phyloP scores from a whole-genome alignment of 2,329 filamentous ascomycete genomes.

The Elsinoe batatas region DNA sequence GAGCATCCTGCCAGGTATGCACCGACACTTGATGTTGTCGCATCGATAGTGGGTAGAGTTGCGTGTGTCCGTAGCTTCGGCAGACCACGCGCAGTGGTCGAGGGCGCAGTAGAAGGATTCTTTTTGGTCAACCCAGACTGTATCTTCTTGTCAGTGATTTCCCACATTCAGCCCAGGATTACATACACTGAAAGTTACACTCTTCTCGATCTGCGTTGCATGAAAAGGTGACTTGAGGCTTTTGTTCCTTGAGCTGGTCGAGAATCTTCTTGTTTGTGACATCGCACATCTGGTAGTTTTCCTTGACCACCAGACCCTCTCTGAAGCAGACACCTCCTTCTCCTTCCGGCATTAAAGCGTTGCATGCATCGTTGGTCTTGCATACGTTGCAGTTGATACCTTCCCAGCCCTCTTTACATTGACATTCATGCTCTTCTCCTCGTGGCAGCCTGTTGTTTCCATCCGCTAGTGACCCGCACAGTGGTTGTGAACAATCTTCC shows the following conservation, averaged over 20 bases:
- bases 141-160: conserved; percentile 21
- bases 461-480: conserved; percentile 80
- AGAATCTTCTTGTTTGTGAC: conserved; percentile 94
- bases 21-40: conserved; percentile 73
- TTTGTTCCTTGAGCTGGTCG: conserved; percentile 70
- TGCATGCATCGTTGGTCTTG: conserved; percentile 69
- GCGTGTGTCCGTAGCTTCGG: conserved; percentile 55
- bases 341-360: conserved; percentile 73
- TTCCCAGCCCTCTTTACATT: conserved; percentile 87
- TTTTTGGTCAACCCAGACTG: conserved; percentile 86
- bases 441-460: conserved; percentile 70
- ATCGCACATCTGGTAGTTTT: conserved; percentile 96
- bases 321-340: conserved; percentile 85
- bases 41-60: conserved; percentile 84
- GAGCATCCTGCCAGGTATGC: conserved; percentile 83
- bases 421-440: conserved; percentile 54
- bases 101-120: conserved; percentile 97
- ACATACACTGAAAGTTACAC: conserved; percentile 90
- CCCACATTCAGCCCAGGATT: background rate
- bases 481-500: conserved; percentile 81
- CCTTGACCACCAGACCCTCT: conserved; percentile 78
- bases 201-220: conserved; percentile 65
- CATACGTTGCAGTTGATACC: conserved; percentile 98
- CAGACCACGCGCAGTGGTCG: conserved; percentile 64
- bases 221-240: conserved; percentile 88